phyloP scores from a whole-genome alignment of 768 basidiomycete species.

The Hericium erinaceus region DNA sequence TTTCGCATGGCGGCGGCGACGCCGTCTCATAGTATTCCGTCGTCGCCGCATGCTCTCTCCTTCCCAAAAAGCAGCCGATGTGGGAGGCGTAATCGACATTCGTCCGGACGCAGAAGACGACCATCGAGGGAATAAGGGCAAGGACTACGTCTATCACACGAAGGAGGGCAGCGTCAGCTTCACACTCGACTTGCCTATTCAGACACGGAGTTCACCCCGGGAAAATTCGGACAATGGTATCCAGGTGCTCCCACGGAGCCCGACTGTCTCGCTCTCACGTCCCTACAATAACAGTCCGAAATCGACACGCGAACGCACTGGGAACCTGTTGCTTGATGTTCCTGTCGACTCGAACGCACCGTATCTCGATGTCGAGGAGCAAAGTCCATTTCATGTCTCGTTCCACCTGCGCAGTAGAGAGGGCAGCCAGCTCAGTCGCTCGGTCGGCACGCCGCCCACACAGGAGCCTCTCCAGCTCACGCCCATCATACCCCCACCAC shows the following conservation, averaged over 20 bases:
- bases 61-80: constrained; percentile 2
- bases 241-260: constrained; percentile 14
- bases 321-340: constrained; percentile 7
- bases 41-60: constrained; percentile 19
- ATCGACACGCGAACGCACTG: constrained; percentile 6
- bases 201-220: constrained; percentile 8
- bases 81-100: constrained; percentile 14
- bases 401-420: background rate
- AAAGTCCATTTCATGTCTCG: constrained; percentile 2
- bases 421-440: background rate
- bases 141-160: background rate
- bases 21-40: constrained; percentile 20
- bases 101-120: constrained; percentile 6
- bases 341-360: background rate
- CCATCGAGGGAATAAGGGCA: background rate
- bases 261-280: constrained; percentile 11
- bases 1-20: constrained; percentile 39
- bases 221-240: constrained; percentile 11
- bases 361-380: background rate
- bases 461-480: constrained; percentile 1
- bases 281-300: background rate
- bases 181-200: constrained; percentile 14
- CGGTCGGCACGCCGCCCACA: background rate
- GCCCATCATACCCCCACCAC: background rate
- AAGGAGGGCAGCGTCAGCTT: constrained; percentile 13